A percentile compares a stretch with the other conserved stretches of the same genome.
phyloP scores from a whole-genome alignment of 306 rosid species.

The Quercus robur region DNA sequence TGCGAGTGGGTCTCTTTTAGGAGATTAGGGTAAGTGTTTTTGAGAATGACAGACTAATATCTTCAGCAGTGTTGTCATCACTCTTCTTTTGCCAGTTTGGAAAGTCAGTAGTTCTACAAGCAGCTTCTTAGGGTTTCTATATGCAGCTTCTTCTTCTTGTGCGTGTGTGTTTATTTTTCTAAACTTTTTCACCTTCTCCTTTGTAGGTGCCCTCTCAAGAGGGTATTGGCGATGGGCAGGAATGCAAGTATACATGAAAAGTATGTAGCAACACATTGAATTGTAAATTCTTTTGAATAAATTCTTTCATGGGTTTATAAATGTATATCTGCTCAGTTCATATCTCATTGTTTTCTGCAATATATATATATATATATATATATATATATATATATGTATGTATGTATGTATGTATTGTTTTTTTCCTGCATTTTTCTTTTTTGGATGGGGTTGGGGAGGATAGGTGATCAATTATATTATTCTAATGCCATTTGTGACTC shows the following conservation, averaged over 20 bases:
- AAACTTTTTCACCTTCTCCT: not conserved
- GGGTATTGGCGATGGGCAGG: not conserved
- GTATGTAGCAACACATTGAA: not conserved
- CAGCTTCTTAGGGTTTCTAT: too few relatives aligned
- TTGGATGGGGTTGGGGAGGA: not conserved
- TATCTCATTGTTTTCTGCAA: not conserved
- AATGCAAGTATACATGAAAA: not conserved
- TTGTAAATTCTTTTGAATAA: not conserved
- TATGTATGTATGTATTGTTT: not conserved
- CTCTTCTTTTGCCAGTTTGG: too few relatives aligned
- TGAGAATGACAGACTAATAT: not conserved
- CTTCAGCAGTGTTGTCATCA: too few relatives aligned
- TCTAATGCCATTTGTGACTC: not conserved
- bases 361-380: too few relatives aligned
- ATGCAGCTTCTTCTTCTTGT: not conserved
- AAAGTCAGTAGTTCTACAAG: too few relatives aligned
- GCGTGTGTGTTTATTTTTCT: not conserved
- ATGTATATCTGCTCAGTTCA: not conserved
- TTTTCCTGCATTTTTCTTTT: not conserved
- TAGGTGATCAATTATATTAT: not conserved
- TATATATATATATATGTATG: too few relatives aligned
- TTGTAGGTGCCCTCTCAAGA: conserved; percentile 16
- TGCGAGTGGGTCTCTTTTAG: not conserved
- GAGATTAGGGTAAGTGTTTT: not conserved
- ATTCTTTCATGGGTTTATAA: not conserved